Evolutionary conservation across 352 stramenopile species (phyloP).

Genomic region (Pythium phragmiticola): DNA sequence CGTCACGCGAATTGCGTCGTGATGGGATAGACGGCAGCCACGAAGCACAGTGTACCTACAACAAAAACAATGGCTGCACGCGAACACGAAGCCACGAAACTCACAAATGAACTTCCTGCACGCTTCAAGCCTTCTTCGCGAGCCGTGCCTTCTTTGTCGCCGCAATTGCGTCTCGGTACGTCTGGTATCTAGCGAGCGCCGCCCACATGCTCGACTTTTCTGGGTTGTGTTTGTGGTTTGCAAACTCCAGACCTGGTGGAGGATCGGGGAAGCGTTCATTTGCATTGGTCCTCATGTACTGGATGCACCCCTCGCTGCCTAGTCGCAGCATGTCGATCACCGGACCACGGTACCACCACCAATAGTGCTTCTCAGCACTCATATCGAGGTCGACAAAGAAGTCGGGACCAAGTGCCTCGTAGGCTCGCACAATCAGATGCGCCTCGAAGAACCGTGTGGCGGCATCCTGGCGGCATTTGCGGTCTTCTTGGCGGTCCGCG

Average conservation of each 20-base stretch:
- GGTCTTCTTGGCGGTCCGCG: background rate
- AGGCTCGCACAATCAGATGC: constrained; percentile 8
- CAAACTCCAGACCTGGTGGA: background rate
- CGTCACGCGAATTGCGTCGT: too few species aligned
- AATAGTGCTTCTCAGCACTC: constrained; percentile 1
- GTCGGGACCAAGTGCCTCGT: constrained; percentile 5
- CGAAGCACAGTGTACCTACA: too few species aligned
- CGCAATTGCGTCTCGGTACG: background rate
- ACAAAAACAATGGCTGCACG: too few species aligned
- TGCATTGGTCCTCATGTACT: constrained; percentile 5
- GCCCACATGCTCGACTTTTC: constrained; percentile 13
- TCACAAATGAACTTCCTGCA: too few species aligned
- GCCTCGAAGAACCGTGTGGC: constrained; percentile 11
- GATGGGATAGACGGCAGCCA: too few species aligned
- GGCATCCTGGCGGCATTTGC: constrained; percentile 9
- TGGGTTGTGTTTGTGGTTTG: background rate
- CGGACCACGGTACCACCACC: constrained; percentile 23
- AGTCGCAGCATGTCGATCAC: constrained; percentile 13
- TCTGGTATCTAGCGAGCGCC: background rate
- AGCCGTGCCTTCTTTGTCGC: constrained; percentile 6
- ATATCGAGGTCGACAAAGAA: constrained; percentile 27
- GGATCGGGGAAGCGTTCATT: constrained; percentile 7
- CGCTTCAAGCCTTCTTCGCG: background rate
- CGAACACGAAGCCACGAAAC: too few species aligned
- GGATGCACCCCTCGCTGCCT: background rate